Percentiles rank a stretch among this genome's conserved stretches.
Conservation (phyloP, 371 early-diverging fungal species). For the Sporodiniella umbellata region DNA sequence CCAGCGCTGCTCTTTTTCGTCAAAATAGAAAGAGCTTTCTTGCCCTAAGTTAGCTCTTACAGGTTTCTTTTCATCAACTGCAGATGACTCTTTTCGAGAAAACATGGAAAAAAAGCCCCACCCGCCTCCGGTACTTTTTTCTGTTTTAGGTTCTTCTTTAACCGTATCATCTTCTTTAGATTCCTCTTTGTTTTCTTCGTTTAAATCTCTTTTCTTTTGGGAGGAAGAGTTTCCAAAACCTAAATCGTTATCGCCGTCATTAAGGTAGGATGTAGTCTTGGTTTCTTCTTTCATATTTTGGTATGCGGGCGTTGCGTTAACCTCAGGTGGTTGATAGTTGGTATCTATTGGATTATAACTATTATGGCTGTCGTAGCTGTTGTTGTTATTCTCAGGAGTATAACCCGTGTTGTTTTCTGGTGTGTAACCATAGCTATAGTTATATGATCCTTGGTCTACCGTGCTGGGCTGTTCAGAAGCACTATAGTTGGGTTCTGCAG, state of each 20-base stretch:
- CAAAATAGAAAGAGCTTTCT: conserved; percentile 65
- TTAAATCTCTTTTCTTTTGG: conserved; percentile 7
- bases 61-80: conserved; percentile 42
- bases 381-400: conserved; percentile 11
- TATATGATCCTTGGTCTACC: conserved; percentile 8
- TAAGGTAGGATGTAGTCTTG: conserved; percentile 10
- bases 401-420: conserved; percentile 9
- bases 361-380: neutral
- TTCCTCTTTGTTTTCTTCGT: conserved; percentile 5
- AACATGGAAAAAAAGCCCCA: conserved; percentile 54
- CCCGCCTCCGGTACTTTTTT: conserved; percentile 24
- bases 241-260: conserved; percentile 50
- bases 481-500: neutral
- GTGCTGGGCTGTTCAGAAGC: neutral
- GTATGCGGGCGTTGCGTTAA: neutral
- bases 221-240: conserved; percentile 53
- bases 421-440: conserved; percentile 16
- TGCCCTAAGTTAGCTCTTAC: conserved; percentile 70
- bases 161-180: conserved; percentile 18
- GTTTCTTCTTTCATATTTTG: conserved; percentile 4
- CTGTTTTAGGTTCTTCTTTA: conserved; percentile 8
- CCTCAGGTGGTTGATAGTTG: conserved; percentile 4
- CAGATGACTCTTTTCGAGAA: conserved; percentile 39
- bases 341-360: conserved; percentile 12
- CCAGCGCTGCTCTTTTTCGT: conserved; percentile 61